Evolutionary conservation across 2,329 filamentous ascomycete genomes (phyloP).

Genomic region (Neobulgaria alba): DNA sequence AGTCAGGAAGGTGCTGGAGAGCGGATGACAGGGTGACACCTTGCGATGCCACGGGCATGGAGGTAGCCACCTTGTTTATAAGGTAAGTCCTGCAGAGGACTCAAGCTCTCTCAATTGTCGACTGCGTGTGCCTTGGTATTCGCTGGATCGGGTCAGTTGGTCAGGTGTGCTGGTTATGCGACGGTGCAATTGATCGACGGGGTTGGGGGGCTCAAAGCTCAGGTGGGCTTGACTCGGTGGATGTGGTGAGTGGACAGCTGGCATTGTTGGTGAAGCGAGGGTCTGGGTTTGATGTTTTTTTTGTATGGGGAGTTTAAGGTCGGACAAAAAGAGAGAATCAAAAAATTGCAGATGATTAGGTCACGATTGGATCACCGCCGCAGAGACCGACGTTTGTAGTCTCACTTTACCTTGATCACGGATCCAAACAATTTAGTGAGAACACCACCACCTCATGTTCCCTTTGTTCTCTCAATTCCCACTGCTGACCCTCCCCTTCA

Average conservation of each 20-base stretch:
- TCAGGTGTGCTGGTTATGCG: not conserved
- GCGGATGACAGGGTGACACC: conserved; percentile 47
- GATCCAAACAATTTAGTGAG: no score
- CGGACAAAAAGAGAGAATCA: no score
- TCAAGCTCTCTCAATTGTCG: not conserved
- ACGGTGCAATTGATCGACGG: not conserved
- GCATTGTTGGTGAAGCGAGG: not conserved
- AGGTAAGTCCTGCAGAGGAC: not conserved
- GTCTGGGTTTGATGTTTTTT: no score
- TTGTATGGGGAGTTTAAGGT: no score
- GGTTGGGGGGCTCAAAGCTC: not conserved
- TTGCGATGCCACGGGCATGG: conserved; percentile 44
- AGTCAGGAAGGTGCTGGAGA: conserved; percentile 45
- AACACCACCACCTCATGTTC: not conserved
- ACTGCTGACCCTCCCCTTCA: not conserved
- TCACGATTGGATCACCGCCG: no score
- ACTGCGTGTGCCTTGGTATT: not conserved
- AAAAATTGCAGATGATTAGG: no score
- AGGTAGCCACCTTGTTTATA: not conserved
- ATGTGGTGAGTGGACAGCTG: not conserved
- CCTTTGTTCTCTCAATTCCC: not conserved
- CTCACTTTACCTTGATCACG: no score
- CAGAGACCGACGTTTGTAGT: no score
- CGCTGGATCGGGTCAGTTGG: not conserved
- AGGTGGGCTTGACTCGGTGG: not conserved